These are phyloP conservation scores for Fusarium clavum DNA, from an alignment of 2,329 filamentous ascomycete genomes.

Conservation along the genomic window DNA sequence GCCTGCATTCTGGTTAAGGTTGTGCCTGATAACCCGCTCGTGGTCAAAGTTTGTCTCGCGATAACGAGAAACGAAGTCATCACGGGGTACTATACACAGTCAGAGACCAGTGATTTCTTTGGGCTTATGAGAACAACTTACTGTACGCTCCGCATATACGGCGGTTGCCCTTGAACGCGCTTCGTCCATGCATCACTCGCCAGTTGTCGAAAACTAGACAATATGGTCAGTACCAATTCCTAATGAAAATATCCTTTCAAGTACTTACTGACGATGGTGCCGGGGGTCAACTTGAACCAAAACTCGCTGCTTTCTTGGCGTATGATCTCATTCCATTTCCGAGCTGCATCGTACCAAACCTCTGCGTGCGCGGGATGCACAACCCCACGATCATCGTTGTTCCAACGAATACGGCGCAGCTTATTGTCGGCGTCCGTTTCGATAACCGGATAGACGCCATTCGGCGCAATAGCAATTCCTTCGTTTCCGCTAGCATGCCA, in stretches of 20 bases:
- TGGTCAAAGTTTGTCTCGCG: conserved; percentile 74
- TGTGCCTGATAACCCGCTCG: conserved; percentile 57
- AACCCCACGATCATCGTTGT: conserved; percentile 86
- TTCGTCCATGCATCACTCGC: conserved; percentile 89
- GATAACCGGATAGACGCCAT: conserved; percentile 77
- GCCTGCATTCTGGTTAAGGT: conserved; percentile 44
- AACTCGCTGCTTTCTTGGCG: conserved; percentile 74
- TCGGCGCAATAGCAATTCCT: conserved; percentile 82
- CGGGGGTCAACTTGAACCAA: conserved; percentile 84
- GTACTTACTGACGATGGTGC: conserved; percentile 76
- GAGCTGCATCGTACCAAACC: conserved; percentile 84
- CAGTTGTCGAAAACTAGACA: conserved; percentile 90
- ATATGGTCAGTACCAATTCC: conserved; percentile 26
- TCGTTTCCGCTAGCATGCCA: conserved; percentile 92
- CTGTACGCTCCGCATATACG: conserved; percentile 93
- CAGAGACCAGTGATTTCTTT: conserved; percentile 7
- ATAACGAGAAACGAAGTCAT: conserved; percentile 84
- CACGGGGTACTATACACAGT: conserved; percentile 71
- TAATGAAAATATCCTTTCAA: not conserved
- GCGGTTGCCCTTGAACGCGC: conserved; percentile 83
- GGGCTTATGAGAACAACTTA: conserved; percentile 59
- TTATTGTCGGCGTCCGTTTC: conserved; percentile 60
- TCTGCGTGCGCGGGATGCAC: conserved; percentile 56
- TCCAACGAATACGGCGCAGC: conserved; percentile 82
- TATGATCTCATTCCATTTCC: conserved; percentile 78